These are phyloP conservation scores for Pseudonitzschia delicatissima DNA, from an alignment of 108 stramenopile genomes.

Conservation along the genomic window DNA sequence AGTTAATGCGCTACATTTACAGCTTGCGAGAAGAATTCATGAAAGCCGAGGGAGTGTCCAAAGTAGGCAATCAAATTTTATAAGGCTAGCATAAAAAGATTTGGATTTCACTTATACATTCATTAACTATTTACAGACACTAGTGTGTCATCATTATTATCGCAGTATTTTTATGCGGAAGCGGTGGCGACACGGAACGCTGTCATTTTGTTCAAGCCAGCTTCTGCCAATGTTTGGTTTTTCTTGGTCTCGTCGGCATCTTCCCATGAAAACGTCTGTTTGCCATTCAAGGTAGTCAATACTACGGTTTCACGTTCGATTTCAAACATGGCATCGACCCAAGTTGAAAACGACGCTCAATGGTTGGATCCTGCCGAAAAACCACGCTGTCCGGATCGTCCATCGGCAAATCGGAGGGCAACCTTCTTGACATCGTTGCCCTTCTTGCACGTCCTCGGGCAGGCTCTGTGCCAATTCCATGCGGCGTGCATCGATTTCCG, in stretches of 20 bases:
- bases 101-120: background rate
- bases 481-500: slow-evolving; percentile 44
- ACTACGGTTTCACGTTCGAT: slow-evolving; percentile 72
- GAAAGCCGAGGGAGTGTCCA: slow-evolving; percentile 85
- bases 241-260: slow-evolving; percentile 25
- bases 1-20: slow-evolving; percentile 84
- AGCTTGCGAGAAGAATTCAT: slow-evolving; percentile 79
- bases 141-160: background rate
- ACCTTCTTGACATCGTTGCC: slow-evolving; percentile 55
- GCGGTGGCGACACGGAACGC: slow-evolving; percentile 55
- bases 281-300: slow-evolving; percentile 75
- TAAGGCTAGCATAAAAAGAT: slow-evolving; percentile 16
- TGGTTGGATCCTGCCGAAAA: slow-evolving; percentile 48
- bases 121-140: background rate
- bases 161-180: slow-evolving; percentile 22
- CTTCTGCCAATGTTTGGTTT: slow-evolving; percentile 44
- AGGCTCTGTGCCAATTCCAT: slow-evolving; percentile 42
- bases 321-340: slow-evolving; percentile 73
- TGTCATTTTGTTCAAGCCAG: slow-evolving; percentile 64
- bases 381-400: slow-evolving; percentile 42
- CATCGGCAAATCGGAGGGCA: slow-evolving; percentile 63
- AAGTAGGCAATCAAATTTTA: slow-evolving; percentile 78
- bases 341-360: slow-evolving; percentile 68
- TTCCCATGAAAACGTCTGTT: slow-evolving; percentile 57
- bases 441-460: slow-evolving; percentile 49